Evolutionary conservation across 129 eudicot genomes (phyloP).

Genomic region (Flaveria linearis): DNA sequence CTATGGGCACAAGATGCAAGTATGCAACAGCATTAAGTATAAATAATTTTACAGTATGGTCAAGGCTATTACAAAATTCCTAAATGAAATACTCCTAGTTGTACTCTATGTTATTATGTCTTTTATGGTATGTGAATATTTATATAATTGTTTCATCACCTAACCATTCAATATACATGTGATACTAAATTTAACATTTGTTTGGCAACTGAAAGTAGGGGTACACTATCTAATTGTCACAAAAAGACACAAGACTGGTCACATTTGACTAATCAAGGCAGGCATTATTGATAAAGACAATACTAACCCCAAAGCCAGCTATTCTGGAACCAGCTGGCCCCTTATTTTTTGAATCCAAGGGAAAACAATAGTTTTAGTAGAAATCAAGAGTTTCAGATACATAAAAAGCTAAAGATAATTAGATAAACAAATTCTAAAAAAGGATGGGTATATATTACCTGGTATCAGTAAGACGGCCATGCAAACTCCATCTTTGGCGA

Average conservation of each 20-base stretch:
- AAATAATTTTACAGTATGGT: no score
- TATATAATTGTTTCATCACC: background rate
- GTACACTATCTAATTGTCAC: background rate
- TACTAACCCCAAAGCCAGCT: slow-evolving; percentile 23
- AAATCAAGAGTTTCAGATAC: slow-evolving; percentile 5
- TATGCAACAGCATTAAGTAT: no score
- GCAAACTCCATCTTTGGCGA: slow-evolving; percentile 98
- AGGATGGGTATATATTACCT: slow-evolving; percentile 47
- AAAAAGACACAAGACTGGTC: slow-evolving; percentile 6
- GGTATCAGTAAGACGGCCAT: slow-evolving; percentile 87
- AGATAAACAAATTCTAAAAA: background rate
- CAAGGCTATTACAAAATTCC: no score
- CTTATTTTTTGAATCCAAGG: slow-evolving; percentile 11
- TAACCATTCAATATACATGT: slow-evolving; percentile 13
- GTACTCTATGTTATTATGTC: no score
- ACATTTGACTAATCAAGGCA: slow-evolving; percentile 25
- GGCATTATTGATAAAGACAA: slow-evolving; percentile 29
- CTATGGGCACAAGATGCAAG: no score
- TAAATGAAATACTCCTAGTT: no score
- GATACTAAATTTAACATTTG: background rate
- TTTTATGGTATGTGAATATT: no score
- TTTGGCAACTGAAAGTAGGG: slow-evolving; percentile 5
- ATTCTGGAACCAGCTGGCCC: slow-evolving; percentile 7
- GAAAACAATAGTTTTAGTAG: background rate
- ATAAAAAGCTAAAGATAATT: background rate